A percentile compares a stretch with the other conserved stretches of the same genome.
Conservation (phyloP, 1,284 basidiomycete species). For the Melampsora larici-populina region DNA sequence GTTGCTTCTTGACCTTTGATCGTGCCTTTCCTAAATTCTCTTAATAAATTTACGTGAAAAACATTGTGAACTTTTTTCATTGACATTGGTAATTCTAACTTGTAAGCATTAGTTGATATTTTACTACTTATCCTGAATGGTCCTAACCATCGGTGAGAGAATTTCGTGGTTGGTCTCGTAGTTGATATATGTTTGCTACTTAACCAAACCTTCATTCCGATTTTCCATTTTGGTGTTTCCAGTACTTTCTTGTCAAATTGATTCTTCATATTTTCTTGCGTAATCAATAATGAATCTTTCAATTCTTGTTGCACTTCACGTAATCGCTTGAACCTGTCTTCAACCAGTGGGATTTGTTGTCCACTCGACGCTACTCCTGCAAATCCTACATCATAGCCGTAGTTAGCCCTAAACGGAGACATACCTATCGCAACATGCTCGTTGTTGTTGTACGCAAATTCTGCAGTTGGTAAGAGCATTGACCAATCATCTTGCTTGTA, state of each 20-base stretch:
- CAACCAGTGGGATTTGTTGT: conserved; percentile 6
- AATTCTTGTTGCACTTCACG: not conserved
- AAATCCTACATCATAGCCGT: not conserved
- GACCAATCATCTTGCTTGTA: too few relatives aligned
- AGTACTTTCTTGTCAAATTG: not conserved
- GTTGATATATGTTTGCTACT: not conserved
- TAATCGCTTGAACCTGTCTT: not conserved
- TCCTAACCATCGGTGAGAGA: too few relatives aligned
- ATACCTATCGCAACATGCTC: not conserved
- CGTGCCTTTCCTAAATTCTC: too few relatives aligned
- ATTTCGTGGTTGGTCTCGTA: too few relatives aligned
- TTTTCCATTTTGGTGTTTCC: not conserved
- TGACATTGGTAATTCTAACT: too few relatives aligned
- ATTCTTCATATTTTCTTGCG: conserved; percentile 9
- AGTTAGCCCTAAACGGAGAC: not conserved
- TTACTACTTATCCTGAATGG: too few relatives aligned
- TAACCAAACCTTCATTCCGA: not conserved
- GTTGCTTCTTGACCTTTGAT: too few relatives aligned
- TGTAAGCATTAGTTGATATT: too few relatives aligned
- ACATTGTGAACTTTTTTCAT: too few relatives aligned
- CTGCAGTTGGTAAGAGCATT: not conserved
- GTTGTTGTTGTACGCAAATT: conserved; percentile 13
- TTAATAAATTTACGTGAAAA: too few relatives aligned
- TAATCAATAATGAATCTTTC: not conserved
- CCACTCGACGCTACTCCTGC: not conserved